phyloP scores from a whole-genome alignment of 768 basidiomycete genomes.

The Pholiota conissans region DNA sequence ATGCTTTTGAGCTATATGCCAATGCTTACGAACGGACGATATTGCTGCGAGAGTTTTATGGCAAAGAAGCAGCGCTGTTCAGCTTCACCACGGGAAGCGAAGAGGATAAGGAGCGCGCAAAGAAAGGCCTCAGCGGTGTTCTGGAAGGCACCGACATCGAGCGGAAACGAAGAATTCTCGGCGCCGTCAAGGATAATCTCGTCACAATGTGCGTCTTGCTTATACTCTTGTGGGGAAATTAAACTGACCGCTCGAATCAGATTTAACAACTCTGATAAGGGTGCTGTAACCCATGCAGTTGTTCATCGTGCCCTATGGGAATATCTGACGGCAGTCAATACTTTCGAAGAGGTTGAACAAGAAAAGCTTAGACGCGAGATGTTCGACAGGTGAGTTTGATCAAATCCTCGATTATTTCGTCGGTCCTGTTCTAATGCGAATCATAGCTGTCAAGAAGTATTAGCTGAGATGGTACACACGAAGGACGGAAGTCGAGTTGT shows the following conservation, averaged over 20 bases:
- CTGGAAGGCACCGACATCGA: slow-evolving; percentile 66
- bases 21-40: slow-evolving; percentile 83
- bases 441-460: slow-evolving; percentile 73
- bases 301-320: slow-evolving; percentile 90
- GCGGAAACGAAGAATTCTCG: slow-evolving; percentile 64
- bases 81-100: slow-evolving; percentile 51
- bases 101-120: slow-evolving; percentile 62
- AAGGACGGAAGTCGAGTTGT: slow-evolving; percentile 87
- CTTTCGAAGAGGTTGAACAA: slow-evolving; percentile 60
- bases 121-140: slow-evolving; percentile 67
- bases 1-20: slow-evolving; percentile 85
- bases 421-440: no score
- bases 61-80: slow-evolving; percentile 83
- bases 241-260: slow-evolving; percentile 36
- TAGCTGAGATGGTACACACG: slow-evolving; percentile 94
- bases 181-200: slow-evolving; percentile 72
- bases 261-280: slow-evolving; percentile 91
- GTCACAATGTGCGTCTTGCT: slow-evolving; percentile 59
- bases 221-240: neutral
- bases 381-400: slow-evolving; percentile 63
- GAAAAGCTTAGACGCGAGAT: slow-evolving; percentile 79
- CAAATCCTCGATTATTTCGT: neutral
- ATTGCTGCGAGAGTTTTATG: slow-evolving; percentile 86
- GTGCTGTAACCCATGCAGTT: slow-evolving; percentile 81
- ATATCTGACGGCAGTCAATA: slow-evolving; percentile 66